A percentile compares a stretch with the other conserved stretches of the same genome.
These are phyloP conservation scores for Lentinula sp. DNA, from an alignment of 768 basidiomycete genomes.

Conservation along the genomic window DNA sequence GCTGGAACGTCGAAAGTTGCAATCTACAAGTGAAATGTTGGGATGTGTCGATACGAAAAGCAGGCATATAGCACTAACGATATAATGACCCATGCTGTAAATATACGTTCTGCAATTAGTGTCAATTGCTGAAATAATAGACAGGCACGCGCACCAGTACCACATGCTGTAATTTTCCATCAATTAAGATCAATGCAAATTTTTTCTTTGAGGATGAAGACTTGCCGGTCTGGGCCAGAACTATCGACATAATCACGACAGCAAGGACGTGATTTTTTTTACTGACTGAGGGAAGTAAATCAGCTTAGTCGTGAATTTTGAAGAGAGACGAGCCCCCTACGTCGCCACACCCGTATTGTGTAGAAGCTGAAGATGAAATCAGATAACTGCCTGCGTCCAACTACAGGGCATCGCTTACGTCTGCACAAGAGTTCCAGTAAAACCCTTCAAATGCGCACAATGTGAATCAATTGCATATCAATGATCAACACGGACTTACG, in stretches of 20 bases:
- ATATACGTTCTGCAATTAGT: not conserved
- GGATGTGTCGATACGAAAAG: not conserved
- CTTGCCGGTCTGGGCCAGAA: constrained; percentile 7
- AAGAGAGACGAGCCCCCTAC: not conserved
- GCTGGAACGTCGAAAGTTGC: constrained; percentile 2
- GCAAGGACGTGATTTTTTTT: constrained; percentile 8
- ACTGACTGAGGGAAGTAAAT: constrained; percentile 6
- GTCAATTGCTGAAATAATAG: not conserved
- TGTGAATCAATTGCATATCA: not conserved
- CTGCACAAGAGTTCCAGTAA: constrained; percentile 9
- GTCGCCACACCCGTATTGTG: constrained; percentile 7
- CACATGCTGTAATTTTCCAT: not conserved
- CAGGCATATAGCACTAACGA: not conserved
- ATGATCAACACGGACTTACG: not conserved
- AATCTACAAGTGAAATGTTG: not conserved
- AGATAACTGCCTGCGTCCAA: not conserved
- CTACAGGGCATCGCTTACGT: not conserved
- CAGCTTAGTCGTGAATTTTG: not conserved
- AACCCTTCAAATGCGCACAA: not conserved
- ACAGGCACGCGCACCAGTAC: not conserved
- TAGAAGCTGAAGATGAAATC: constrained; percentile 6
- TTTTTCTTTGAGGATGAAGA: too few relatives aligned
- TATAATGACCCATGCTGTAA: constrained; percentile 8
- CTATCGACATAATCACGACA: constrained; percentile 2
- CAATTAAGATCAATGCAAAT: not conserved